Evolutionary conservation across 805 yeast genomes (phyloP), one percentile per base, ranked within the genome.

Genomic region (Yarrowia sp.): DNA sequence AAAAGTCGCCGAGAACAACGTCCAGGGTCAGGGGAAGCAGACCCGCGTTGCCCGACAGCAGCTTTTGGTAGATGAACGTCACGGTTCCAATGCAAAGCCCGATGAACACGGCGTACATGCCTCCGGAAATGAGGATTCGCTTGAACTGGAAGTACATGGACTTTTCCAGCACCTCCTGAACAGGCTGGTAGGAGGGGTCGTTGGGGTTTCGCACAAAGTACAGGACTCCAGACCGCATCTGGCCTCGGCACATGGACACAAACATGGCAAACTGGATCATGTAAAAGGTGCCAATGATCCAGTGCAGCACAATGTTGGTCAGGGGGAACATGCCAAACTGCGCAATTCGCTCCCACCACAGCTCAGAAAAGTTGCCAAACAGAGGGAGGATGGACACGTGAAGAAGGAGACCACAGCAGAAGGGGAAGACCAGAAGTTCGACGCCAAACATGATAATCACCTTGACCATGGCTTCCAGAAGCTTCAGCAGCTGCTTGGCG

Each of bases 171-270:
- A 97, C 95, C 75, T 93, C 97, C 72, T 92, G 94, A 50, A 94
- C 84, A 12, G 95, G 85, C 72, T 94, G 86, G 56, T 92, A 88
- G 73, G 91, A 89, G 48, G 97, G 97, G 76, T 95, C 98, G 73
- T 92, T 97, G 5, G 97, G 97, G 26, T 97, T 92, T 73, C 97
- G 85, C 70, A 95, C 90, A 79, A 95, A 95, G 77, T 87, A 95
- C 58, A 95, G 81, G 9, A 91, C 97, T 12, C 99, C 99, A 0
- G 90, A 89, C 69, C 99, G 84, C 70, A 94, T 82, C 48, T 92
- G 87, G 55, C 84, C 80, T 71, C 99, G 83, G 22, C 88, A 84
- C 92, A 92, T 89, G 19, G 96, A 90, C 40, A 94, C 92, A 78
- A 87, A 94, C 61, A 89, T 80, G 0, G 98, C 97, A 79, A 95